Evolutionary conservation across 2,329 filamentous ascomycete species (phyloP).

Genomic region (Aspergillus felis): DNA sequence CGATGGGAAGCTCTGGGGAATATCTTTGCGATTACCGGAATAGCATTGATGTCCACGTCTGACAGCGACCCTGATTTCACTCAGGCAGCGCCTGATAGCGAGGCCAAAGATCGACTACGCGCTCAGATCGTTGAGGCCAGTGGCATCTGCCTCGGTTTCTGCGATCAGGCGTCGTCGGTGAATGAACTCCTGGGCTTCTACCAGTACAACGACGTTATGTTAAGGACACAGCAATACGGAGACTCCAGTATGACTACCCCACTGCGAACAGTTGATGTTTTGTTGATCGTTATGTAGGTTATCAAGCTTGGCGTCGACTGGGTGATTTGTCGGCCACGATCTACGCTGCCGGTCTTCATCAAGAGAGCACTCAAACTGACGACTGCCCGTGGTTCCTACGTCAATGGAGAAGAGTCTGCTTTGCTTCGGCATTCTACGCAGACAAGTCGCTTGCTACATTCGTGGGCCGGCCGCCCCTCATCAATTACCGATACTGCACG

Average conservation of each 20-base stretch:
- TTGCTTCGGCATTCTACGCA: conserved; percentile 43
- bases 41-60: conserved; percentile 29
- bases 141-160: conserved; percentile 29
- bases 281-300: conserved; percentile 30
- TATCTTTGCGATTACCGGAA: conserved; percentile 37
- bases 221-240: conserved; percentile 32
- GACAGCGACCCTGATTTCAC: conserved; percentile 29
- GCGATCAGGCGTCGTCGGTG: conserved; percentile 29
- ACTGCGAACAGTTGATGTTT: neutral
- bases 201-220: conserved; percentile 31
- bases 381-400: conserved; percentile 38
- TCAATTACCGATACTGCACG: conserved; percentile 42
- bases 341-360: conserved; percentile 47
- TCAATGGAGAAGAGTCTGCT: conserved; percentile 39
- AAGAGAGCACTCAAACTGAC: conserved; percentile 30
- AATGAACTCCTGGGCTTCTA: conserved; percentile 34
- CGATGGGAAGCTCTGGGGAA: conserved; percentile 42
- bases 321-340: conserved; percentile 46
- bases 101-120: conserved; percentile 26
- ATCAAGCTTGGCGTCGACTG: conserved; percentile 46
- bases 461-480: conserved; percentile 47
- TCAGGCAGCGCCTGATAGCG: conserved; percentile 15
- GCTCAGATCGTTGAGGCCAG: conserved; percentile 32
- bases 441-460: conserved; percentile 50
- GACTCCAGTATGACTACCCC: conserved; percentile 32